A percentile compares a stretch with the other conserved stretches of the same genome.
These are phyloP conservation scores for Globisporangium polare DNA, from an alignment of 352 stramenopile genomes.

Conservation along the genomic window DNA sequence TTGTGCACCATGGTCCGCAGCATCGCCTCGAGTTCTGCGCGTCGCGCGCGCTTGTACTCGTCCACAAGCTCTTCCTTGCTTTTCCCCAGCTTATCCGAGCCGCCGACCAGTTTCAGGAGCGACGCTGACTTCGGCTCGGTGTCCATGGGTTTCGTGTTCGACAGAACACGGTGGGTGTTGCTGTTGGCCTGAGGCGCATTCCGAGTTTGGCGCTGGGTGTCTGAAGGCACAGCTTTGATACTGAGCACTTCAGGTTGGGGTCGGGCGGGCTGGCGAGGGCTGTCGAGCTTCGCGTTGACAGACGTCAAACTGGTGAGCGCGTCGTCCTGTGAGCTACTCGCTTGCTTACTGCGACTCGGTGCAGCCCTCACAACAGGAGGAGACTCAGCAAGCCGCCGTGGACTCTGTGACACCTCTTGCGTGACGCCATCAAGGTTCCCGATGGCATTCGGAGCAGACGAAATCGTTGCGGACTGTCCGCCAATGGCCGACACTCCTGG, in stretches of 20 bases:
- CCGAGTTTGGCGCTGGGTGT: background rate
- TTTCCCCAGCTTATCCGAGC: slow-evolving; percentile 32
- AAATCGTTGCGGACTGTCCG: slow-evolving; percentile 4
- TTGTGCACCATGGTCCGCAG: slow-evolving; percentile 61
- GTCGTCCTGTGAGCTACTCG: background rate
- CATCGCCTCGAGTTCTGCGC: slow-evolving; percentile 60
- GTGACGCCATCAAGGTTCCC: slow-evolving; percentile 6
- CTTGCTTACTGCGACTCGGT: background rate
- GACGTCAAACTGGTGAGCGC: slow-evolving; percentile 7
- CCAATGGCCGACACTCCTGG: background rate
- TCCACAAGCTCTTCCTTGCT: slow-evolving; percentile 51
- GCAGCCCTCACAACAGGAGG: background rate
- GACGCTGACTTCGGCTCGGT: slow-evolving; percentile 28
- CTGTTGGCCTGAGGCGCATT: background rate
- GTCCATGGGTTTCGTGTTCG: slow-evolving; percentile 5
- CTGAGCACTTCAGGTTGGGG: background rate
- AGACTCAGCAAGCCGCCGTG: background rate
- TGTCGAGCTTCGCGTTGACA: slow-evolving; percentile 8
- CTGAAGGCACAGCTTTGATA: background rate
- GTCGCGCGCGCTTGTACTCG: slow-evolving; percentile 61
- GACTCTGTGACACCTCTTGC: background rate
- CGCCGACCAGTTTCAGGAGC: slow-evolving; percentile 57
- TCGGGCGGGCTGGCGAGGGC: slow-evolving; percentile 5
- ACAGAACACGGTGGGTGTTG: slow-evolving; percentile 4
- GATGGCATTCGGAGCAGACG: slow-evolving; percentile 6